Conservation (phyloP, 2,329 filamentous ascomycete genomes). For the Bipolaris gigantea region DNA sequence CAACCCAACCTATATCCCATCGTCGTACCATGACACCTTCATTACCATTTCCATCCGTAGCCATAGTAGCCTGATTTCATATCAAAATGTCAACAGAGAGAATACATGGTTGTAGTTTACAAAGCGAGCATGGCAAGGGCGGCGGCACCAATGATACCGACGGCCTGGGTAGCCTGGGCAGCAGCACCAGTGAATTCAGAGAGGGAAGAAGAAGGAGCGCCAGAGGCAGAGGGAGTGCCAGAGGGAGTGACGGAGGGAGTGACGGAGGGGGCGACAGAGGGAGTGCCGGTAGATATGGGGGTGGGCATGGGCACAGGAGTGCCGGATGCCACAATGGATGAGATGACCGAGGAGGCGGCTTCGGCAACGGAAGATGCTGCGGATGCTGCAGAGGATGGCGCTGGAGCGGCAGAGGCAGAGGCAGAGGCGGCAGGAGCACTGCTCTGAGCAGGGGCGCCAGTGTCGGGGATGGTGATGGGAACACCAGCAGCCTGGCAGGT, state of each 20-base stretch:
- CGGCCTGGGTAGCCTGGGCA: conserved; percentile 37
- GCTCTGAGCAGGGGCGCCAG: conserved; percentile 5
- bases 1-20: not conserved
- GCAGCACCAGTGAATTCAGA: conserved; percentile 42
- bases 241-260: not conserved
- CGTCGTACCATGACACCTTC: not conserved
- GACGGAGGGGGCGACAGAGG: conserved; percentile 5
- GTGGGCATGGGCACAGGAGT: conserved; percentile 14
- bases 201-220: not conserved
- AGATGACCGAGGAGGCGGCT: conserved; percentile 6
- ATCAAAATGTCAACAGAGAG: not conserved
- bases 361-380: conserved; percentile 7
- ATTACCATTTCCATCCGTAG: not conserved
- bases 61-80: not conserved
- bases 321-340: conserved; percentile 8
- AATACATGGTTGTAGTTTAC: conserved; percentile 25
- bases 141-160: conserved; percentile 40
- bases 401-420: conserved; percentile 5
- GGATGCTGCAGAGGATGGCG: not conserved
- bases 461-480: conserved; percentile 33
- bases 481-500: conserved; percentile 41
- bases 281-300: not conserved
- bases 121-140: conserved; percentile 42
- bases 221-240: conserved; percentile 12
- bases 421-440: conserved; percentile 13